Evolutionary conservation across 441 rosid species (phyloP), one percentile per base, ranked within the genome.

Genomic region (Croton setiger): DNA sequence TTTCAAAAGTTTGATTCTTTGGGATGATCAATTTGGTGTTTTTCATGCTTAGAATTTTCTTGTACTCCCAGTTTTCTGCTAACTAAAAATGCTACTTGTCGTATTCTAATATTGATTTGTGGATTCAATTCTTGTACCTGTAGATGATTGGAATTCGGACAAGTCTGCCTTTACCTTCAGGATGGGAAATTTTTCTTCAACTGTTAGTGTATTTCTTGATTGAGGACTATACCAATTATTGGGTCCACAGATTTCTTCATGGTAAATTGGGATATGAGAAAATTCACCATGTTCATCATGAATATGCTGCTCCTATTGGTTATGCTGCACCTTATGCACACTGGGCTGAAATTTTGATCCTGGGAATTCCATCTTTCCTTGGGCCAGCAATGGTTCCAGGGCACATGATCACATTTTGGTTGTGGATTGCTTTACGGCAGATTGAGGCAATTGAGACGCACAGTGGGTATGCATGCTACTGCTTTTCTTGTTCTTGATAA

Each of bases 331-430:
- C 98, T 6, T 85, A 92, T 62, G 96, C 96, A 0, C 98, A 92
- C 77, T 92, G 97, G 98, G 89, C 92, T 55, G 97, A 92, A 74
- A 56, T 90, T 60, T 80, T 90, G 85, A 75, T 90, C 71, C 93
- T 92, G 17, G 98, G 97, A 53, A 87, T 92, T 64, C 97, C 98
- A 15, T 85, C 98, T 45, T 88, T 88, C 74, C 83, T 92, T 47
- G 98, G 98, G n/a, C 98, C 98, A 15, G 98, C 89, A 1, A 81
- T 94, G 56, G 97, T 27, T 81, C 97, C 97, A 27, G 92, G 98
- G 14, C 98, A 94, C 76, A 84, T 94, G 76, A 75, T 88, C 67
- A 88, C 93, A 7, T 84, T 87, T 69, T 94, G 98, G 97, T 60
- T 88, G 60, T 94, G 98, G 97, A 86, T 94, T 47, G 82, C 78